Evolutionary conservation across 345 rosid genomes (phyloP), one percentile per base, ranked within the genome.

Genomic region (Gossypioides kirkii): DNA sequence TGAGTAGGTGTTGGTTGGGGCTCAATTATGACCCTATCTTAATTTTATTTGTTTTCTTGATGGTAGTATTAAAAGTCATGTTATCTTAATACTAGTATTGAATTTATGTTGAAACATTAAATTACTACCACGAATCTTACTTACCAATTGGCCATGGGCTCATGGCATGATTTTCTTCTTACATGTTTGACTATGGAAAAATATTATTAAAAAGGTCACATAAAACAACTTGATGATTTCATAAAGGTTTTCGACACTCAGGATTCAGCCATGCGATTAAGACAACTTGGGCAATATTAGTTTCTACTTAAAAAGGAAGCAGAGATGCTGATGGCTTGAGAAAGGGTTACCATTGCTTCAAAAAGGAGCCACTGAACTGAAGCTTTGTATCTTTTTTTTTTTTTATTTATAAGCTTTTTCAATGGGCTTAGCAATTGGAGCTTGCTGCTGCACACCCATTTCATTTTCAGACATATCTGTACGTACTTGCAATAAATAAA

Each of bases 1-100:
- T 70, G 80, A 18, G 36, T 22, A 22, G 36, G 36, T 10, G 32
- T 22, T 22, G 81, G 82, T 81, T 55, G 77, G 64, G 8, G 18
- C 13, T 81, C 83, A 76, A 55, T 50, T 72, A 36, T 55, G 62
- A 12, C 38, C 62, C 62, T 23, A 58, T 23, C 38, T 58, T 58
- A 23, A 12, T 23, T 58, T 23, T 11, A 56, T 12, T 32, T 32
- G 38, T 32, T 32, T 32, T 32, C 38, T 32, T 32, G 38, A 32
- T 32, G 38, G 5, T 32, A 32, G 38, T 32, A 7, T 32, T 32
- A 32, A 32, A 32, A 32, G 38, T 32, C 7, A 32, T 32, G 38
- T 32, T 32, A n/a, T n/a, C n/a, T n/a, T n/a, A n/a, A n/a, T n/a
- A n/a, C n/a, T n/a, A n/a, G n/a, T n/a, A n/a, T n/a, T n/a, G n/a